Evolutionary conservation across 78 protist species (phyloP).

Genomic region (Isochrysis galbana): DNA sequence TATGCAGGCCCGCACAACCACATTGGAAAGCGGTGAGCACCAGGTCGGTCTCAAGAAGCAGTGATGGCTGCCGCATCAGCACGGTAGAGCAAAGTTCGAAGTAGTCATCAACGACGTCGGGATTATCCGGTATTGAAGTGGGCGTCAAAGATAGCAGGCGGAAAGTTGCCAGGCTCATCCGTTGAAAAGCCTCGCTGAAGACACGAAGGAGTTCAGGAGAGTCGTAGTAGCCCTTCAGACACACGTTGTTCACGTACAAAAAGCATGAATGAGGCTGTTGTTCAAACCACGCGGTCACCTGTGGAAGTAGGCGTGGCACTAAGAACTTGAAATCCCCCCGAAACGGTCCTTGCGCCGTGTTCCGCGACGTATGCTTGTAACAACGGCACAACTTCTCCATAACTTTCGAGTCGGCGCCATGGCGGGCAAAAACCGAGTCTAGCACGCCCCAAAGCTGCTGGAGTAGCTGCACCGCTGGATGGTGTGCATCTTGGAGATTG

Average conservation of each 20-base stretch:
- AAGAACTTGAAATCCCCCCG: not conserved
- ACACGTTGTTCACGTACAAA: not conserved
- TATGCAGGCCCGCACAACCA: not conserved
- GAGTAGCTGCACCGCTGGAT: not conserved
- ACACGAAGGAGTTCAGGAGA: not conserved
- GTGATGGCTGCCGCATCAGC: not conserved
- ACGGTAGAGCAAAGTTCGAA: not conserved
- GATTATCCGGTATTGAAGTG: not conserved
- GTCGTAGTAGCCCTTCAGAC: no score
- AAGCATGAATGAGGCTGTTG: not conserved
- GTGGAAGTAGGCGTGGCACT: not conserved
- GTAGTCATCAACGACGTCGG: not conserved
- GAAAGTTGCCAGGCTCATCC: not conserved
- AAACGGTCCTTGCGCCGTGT: not conserved
- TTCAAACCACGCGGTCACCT: not conserved
- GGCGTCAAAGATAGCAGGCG: not conserved
- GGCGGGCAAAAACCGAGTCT: not conserved
- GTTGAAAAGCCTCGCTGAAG: not conserved
- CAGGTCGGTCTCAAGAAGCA: not conserved
- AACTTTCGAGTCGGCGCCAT: not conserved
- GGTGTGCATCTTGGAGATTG: not conserved
- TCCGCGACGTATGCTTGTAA: not conserved
- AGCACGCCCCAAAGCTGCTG: not conserved
- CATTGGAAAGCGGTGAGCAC: not conserved
- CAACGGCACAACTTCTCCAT: not conserved